Base-by-base conservation (phyloP, 2,329 filamentous ascomycete species). In the Fusarium annulatum region DNA sequence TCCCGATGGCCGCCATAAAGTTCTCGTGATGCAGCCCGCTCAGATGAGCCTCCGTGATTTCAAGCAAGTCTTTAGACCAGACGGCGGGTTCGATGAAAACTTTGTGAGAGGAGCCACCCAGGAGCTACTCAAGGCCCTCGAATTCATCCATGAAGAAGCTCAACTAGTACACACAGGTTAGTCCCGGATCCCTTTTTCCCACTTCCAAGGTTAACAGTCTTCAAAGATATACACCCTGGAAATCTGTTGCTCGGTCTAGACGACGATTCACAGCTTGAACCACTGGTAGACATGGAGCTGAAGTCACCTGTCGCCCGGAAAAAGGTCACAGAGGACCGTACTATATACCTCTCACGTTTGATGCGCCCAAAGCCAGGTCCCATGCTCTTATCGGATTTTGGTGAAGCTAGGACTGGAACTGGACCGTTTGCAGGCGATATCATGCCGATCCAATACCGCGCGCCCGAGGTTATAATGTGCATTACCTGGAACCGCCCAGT, bases 71-170 rank as follows among this genome's bases (percentile, higher is more conserved):
- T 79, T 80, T 48, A 61, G 71, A 61, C 33, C 71, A 4, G 71
- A 67, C 14, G 46, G 46, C 5, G 30, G 66, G 4, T 80, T 79
- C 45, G 65, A 75, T 12, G 75, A 80, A 41, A 58, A 45, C 26
- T 77, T 82, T 19, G 79, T 82, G 0, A 82, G 78, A 59, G 76
- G 78, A 21, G 78, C 79, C 2, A 30, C 81, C 1, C 66, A 71
- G 7, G 75, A 80, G 57, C 68, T 82, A 21, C 74, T 82, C n/a
- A 62, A 79, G 26, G 80, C 78, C 5, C 75, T 84, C 43, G 79
- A 82, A 28, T 83, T 82, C 46, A 65, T 83, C 5, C 82, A 84
- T 23, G 74, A 61, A 2, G 78, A 84, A 53, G 80, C 74, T 0
- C 52, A 79, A 15, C 49, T 76, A 4, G 75, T 80, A 0, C 80